phyloP scores from a whole-genome alignment of 805 yeast genomes.

The Novakomyces olei region DNA sequence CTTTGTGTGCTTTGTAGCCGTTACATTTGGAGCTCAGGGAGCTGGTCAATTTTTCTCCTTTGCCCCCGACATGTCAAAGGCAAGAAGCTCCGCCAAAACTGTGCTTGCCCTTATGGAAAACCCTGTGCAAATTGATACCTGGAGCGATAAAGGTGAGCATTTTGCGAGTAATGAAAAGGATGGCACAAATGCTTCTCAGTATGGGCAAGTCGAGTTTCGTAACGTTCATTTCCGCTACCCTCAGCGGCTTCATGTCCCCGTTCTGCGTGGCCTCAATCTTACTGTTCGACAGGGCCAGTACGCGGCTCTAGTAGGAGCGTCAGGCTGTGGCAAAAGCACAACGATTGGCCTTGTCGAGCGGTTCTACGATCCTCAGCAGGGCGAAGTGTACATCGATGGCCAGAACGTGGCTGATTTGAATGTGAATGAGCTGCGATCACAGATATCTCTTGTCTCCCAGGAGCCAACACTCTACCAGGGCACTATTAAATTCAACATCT shows the following conservation, averaged over 20 bases:
- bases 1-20: conserved; percentile 19
- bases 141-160: conserved; percentile 13
- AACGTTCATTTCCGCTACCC: conserved; percentile 16
- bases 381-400: conserved; percentile 26
- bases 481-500: conserved; percentile 52
- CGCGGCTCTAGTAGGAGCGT: conserved; percentile 79
- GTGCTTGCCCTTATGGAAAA: conserved; percentile 16
- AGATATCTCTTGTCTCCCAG: conserved; percentile 40
- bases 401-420: conserved; percentile 26
- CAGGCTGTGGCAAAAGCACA: conserved; percentile 27
- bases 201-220: conserved; percentile 34
- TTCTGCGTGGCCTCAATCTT: conserved; percentile 12
- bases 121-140: conserved; percentile 18
- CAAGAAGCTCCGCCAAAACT: conserved; percentile 17
- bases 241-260: conserved; percentile 14
- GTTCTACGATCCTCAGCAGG: conserved; percentile 31
- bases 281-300: conserved; percentile 50
- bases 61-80: conserved; percentile 24
- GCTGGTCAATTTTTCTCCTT: conserved; percentile 21
- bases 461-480: conserved; percentile 48
- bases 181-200: too few relatives aligned
- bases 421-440: conserved; percentile 28
- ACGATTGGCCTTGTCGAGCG: conserved; percentile 34
- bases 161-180: conserved; percentile 12
- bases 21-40: conserved; percentile 22